Base-by-base conservation (phyloP, 2,329 filamentous ascomycete genomes). In the Ophiostoma fasciatum region DNA sequence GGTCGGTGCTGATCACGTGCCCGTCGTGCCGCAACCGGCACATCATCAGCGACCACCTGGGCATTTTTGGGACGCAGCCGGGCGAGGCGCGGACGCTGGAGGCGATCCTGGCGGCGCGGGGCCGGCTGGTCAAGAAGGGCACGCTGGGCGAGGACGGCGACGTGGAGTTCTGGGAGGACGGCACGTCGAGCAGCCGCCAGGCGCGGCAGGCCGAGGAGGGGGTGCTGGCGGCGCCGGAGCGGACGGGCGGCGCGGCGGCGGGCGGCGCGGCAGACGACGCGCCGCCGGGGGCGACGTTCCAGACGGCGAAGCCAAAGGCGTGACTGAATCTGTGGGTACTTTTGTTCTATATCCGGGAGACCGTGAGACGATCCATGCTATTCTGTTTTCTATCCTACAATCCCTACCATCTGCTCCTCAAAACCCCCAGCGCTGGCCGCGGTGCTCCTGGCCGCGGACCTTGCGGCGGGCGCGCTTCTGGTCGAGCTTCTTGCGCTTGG, bases 101-200 rank as follows among this genome's bases (percentile, higher is more conserved):
- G 55, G 78, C 88, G 42, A 58, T 96, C 33, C 71, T 90, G 61
- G 63, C 66, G 40, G 75, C 84, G 45, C 79, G 79, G 51, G 88
- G 87, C 5, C 69, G 75, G 45, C 58, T 82, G 2, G 68, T 88
- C 41, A 82, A 78, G 62, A 72, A 72, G 42, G 80, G 82, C 14
- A 72, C 69, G 20, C 52, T 87, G 22, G 74, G 79, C 35, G 71
- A 75, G 45, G 77, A 87, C 46, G 84, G 83, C n/a, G 82, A 94
- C 52, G 61, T 94, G 32, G 88, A 96, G 55, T 90, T 94, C 47
- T 94, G 85, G 79, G 78, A 82, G 21, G 82, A 93, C 45, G 74
- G 76, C 13, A 59, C 61, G 3, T 54, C 57, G n/a, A 61, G 52
- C 23, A 35, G 36, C 33, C 42, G 52, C 34, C 43, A 43, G 28